phyloP scores from a whole-genome alignment of 2,329 filamentous ascomycete species.

The Penicillium occitanis region DNA sequence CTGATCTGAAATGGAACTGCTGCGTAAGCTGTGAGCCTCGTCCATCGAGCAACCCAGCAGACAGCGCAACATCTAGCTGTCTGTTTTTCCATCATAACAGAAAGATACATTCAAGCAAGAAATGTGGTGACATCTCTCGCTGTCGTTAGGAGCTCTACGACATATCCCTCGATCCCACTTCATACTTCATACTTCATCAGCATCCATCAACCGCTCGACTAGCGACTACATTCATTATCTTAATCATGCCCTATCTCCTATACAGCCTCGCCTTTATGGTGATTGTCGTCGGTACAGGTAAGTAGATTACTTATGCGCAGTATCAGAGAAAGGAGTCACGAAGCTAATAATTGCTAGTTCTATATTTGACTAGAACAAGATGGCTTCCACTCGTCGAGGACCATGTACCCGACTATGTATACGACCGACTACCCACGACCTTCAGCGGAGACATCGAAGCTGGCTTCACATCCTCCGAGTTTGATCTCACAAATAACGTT shows the following conservation, averaged over 20 bases:
- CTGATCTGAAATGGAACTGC: not conserved
- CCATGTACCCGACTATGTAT: conserved; percentile 66
- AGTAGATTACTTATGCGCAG: conserved; percentile 25
- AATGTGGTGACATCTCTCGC: conserved; percentile 9
- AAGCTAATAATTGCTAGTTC: conserved; percentile 46
- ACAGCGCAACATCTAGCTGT: not conserved
- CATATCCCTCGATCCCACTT: not conserved
- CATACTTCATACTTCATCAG: not conserved
- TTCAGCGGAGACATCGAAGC: conserved; percentile 86
- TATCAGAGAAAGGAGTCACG: conserved; percentile 22
- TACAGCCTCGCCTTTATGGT: conserved; percentile 73
- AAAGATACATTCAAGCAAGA: not conserved
- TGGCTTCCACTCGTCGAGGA: conserved; percentile 75
- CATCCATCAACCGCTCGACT: not conserved
- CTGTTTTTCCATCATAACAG: not conserved
- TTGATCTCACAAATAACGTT: conserved; percentile 80
- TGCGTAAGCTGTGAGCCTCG: conserved; percentile 1
- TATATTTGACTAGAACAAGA: conserved; percentile 75
- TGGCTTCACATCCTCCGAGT: conserved; percentile 77
- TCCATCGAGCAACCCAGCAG: not conserved
- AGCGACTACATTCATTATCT: conserved; percentile 5
- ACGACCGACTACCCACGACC: conserved; percentile 71
- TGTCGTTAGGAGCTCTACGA: conserved; percentile 11
- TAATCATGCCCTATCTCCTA: conserved; percentile 73
- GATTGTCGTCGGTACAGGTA: conserved; percentile 70